Evolutionary conservation across 257 asterid species (phyloP).

Genomic region (Solanum raphanifolium): DNA sequence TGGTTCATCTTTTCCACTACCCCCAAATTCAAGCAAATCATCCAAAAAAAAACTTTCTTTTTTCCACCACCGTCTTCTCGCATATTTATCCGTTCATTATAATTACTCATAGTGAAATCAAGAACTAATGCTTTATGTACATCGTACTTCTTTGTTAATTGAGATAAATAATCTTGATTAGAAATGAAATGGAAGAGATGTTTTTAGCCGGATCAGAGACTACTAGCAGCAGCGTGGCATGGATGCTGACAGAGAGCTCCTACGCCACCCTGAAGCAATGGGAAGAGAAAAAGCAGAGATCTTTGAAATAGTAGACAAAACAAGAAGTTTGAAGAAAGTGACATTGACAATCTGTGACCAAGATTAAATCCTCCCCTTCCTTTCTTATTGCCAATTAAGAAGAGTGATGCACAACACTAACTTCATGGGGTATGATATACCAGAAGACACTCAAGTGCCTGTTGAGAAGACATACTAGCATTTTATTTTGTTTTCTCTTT

Average conservation of each 20-base stretch:
- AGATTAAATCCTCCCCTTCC: conserved; percentile 49
- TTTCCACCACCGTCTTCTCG: too few species aligned
- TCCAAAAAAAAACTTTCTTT: too few species aligned
- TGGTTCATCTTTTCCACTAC: too few species aligned
- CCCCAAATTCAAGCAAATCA: too few species aligned
- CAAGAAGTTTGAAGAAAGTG: conserved; percentile 27
- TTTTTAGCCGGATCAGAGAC: conserved; percentile 35
- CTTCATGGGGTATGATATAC: conserved; percentile 37
- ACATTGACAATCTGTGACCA: conserved; percentile 34
- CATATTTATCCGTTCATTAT: too few species aligned
- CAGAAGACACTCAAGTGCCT: conserved; percentile 26
- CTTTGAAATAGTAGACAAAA: conserved; percentile 14
- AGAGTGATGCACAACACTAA: conserved; percentile 31
- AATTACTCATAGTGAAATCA: too few species aligned
- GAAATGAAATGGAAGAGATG: too few species aligned
- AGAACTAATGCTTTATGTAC: too few species aligned
- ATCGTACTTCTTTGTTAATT: too few species aligned
- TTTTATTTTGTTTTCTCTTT: too few species aligned
- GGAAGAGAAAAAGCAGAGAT: conserved; percentile 29
- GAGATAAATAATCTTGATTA: too few species aligned
- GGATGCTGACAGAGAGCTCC: conserved; percentile 53
- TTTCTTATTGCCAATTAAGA: conserved; percentile 37
- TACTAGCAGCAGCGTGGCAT: conserved; percentile 41
- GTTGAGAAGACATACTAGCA: too few species aligned
- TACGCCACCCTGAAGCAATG: conserved; percentile 37